Conservation (phyloP, 2,329 filamentous ascomycete species). For the Ascochyta viciae-villosae region DNA sequence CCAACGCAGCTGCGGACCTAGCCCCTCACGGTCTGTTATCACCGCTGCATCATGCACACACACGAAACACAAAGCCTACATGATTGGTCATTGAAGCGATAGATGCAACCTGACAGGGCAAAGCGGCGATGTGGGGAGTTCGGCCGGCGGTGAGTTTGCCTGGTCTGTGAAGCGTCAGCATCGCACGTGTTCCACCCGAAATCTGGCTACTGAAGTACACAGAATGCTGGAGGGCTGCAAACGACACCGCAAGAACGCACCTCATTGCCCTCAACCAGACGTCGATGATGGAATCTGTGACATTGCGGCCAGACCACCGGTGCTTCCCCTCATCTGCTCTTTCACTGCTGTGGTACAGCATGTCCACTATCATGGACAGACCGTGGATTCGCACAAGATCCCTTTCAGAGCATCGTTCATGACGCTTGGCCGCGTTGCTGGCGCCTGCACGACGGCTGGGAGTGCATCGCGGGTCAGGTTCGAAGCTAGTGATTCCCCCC, state of each 20-base stretch:
- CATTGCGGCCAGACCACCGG: not conserved
- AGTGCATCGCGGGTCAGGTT: too few relatives aligned
- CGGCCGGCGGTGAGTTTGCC: constrained; percentile 18
- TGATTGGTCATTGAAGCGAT: constrained; percentile 6
- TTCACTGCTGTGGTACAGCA: constrained; percentile 1
- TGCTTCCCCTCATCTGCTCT: not conserved
- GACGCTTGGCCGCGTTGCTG: constrained; percentile 8
- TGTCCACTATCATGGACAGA: not conserved
- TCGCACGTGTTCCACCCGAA: constrained; percentile 13
- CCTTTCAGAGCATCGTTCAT: constrained; percentile 11
- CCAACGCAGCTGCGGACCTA: constrained; percentile 5
- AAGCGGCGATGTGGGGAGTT: constrained; percentile 10
- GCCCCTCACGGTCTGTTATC: constrained; percentile 5
- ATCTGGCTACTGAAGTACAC: not conserved
- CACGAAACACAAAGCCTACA: not conserved
- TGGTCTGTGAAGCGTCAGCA: constrained; percentile 16
- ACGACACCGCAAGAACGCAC: constrained; percentile 3
- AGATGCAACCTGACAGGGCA: constrained; percentile 5
- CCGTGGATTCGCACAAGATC: constrained; percentile 13
- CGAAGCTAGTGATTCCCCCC: constrained; percentile 1
- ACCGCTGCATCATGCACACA: constrained; percentile 11
- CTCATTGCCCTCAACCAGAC: not conserved
- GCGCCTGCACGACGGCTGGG: constrained; percentile 8
- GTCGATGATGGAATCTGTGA: not conserved
- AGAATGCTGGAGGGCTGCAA: constrained; percentile 1